These are phyloP conservation scores for Chloris gayana DNA, from an alignment of 176 grass and related monocot species.

Conservation along the genomic window DNA sequence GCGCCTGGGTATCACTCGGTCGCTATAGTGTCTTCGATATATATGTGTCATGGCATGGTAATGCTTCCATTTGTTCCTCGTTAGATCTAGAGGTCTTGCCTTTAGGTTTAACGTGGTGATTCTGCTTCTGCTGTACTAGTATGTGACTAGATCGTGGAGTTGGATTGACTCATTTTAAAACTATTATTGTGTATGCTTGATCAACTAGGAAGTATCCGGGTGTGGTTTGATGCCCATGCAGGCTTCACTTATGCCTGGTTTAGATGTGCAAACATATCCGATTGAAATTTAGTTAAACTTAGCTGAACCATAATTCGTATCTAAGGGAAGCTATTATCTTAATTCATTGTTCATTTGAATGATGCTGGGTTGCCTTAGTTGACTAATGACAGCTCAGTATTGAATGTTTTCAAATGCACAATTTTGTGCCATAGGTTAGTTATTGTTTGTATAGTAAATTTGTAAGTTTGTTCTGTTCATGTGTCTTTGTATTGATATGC, in stretches of 20 bases:
- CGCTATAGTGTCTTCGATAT: background rate
- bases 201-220: background rate
- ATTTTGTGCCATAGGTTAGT: conserved; percentile 25
- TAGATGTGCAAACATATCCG: background rate
- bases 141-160: background rate
- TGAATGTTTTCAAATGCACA: background rate
- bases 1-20: background rate
- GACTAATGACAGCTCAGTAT: conserved; percentile 10
- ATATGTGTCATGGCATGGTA: background rate
- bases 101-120: background rate
- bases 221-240: background rate
- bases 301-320: too few species aligned
- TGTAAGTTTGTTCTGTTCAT: background rate
- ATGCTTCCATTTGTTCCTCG: conserved; percentile 22
- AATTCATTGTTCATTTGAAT: conserved; percentile 6
- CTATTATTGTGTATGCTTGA: background rate
- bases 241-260: conserved; percentile 1
- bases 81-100: conserved; percentile 26
- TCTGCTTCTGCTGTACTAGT: background rate
- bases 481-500: background rate
- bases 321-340: background rate
- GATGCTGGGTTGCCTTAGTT: background rate
- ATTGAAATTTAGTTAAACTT: background rate
- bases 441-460: background rate
- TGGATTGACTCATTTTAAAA: background rate